A percentile compares a stretch with the other conserved stretches of the same genome.
Conservation (phyloP, 1,139 yeast genomes). For the Debaryomyces psychrophilus region DNA sequence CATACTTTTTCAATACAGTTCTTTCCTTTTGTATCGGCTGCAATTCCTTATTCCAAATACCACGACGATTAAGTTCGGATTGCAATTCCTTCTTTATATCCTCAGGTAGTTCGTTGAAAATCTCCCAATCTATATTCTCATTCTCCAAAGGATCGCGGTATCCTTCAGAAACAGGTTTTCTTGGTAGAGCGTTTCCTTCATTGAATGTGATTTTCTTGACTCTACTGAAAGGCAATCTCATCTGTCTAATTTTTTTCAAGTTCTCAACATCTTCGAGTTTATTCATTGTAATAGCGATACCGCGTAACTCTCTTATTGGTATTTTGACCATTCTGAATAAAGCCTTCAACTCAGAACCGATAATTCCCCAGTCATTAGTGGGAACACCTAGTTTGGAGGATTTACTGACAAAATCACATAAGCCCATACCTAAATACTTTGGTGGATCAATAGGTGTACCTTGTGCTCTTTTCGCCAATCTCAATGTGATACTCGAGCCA, state of each 20-base stretch:
- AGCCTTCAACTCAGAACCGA: slow-evolving; percentile 63
- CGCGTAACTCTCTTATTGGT: slow-evolving; percentile 72
- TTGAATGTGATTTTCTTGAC: not conserved
- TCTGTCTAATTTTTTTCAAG: slow-evolving; percentile 38
- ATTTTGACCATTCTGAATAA: slow-evolving; percentile 59
- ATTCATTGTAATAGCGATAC: slow-evolving; percentile 71
- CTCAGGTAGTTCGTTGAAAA: slow-evolving; percentile 55
- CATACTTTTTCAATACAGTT: not conserved
- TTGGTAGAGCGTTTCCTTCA: slow-evolving; percentile 17
- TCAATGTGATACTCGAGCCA: slow-evolving; percentile 64
- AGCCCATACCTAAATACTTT: slow-evolving; percentile 84
- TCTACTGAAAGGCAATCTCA: slow-evolving; percentile 39
- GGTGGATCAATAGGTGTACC: slow-evolving; percentile 75
- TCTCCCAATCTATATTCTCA: slow-evolving; percentile 53
- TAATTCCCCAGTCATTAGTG: slow-evolving; percentile 62
- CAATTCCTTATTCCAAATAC: slow-evolving; percentile 19
- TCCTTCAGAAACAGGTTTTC: slow-evolving; percentile 10
- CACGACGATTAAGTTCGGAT: slow-evolving; percentile 45
- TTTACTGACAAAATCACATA: slow-evolving; percentile 66
- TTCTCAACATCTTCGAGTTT: slow-evolving; percentile 50
- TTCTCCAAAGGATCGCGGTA: slow-evolving; percentile 2
- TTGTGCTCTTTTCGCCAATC: slow-evolving; percentile 63
- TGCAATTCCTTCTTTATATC: slow-evolving; percentile 54
- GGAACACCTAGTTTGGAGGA: slow-evolving; percentile 63
- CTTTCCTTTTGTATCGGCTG: slow-evolving; percentile 7